phyloP scores from a whole-genome alignment of 371 early-diverging fungal genomes.

The Smittium culicis region DNA sequence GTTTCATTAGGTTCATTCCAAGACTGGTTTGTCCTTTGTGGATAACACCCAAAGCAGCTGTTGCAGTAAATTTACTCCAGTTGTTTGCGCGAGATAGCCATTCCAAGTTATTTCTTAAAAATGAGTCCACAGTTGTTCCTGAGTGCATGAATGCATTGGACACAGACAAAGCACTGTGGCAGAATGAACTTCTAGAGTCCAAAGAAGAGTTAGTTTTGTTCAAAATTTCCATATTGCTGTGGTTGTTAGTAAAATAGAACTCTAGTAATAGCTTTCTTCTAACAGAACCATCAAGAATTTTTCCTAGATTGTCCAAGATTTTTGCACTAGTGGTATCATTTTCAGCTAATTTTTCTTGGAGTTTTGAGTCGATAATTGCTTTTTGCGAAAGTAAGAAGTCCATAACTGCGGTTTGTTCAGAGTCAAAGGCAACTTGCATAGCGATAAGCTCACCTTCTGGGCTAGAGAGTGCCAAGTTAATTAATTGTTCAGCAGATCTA shows the following conservation, averaged over 20 bases:
- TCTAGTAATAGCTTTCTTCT: conserved; percentile 82
- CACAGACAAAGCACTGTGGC: conserved; percentile 90
- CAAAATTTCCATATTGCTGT: conserved; percentile 81
- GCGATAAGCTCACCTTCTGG: conserved; percentile 65
- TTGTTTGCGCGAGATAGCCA: conserved; percentile 94
- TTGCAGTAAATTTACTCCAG: conserved; percentile 98
- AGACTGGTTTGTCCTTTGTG: conserved; percentile 93
- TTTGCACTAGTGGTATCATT: too few relatives aligned
- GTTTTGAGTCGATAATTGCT: too few relatives aligned
- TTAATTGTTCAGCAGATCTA: conserved; percentile 56
- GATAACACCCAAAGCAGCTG: conserved; percentile 97
- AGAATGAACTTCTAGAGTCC: conserved; percentile 81
- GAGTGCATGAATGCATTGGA: conserved; percentile 97
- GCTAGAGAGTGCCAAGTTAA: conserved; percentile 40
- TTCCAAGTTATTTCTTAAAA: conserved; percentile 93
- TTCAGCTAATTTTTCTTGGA: too few relatives aligned
- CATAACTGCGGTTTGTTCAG: conserved; percentile 88
- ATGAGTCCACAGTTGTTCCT: conserved; percentile 97
- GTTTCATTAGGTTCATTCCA: conserved; percentile 65
- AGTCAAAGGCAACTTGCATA: conserved; percentile 92
- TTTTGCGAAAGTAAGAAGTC: too few relatives aligned
- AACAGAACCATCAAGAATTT: conserved; percentile 73
- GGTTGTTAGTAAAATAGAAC: conserved; percentile 87
- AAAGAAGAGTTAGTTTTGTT: conserved; percentile 83
- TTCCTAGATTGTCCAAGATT: conserved; percentile 10